Evolutionary conservation across 441 rosid genomes (phyloP).

Genomic region (Erysimum cheiri): DNA sequence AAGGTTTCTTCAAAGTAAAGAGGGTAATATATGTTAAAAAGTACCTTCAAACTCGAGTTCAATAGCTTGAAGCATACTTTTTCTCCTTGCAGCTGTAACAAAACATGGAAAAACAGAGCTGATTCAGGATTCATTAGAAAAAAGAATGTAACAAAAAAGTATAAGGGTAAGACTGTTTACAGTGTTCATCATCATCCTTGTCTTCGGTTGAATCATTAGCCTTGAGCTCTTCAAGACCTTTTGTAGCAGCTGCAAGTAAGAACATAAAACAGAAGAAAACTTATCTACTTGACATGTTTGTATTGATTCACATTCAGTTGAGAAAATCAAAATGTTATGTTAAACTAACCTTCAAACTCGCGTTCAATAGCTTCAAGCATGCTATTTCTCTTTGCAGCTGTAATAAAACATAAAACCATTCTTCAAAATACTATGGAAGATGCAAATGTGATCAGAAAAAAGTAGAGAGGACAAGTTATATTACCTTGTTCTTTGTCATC

Average conservation of each 20-base stretch:
- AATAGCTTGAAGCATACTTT: constrained; percentile 44
- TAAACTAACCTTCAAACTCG: constrained; percentile 44
- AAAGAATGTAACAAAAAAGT: background rate
- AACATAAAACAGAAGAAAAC: constrained; percentile 18
- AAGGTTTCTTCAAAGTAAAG: constrained; percentile 20
- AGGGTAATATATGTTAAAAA: constrained; percentile 4
- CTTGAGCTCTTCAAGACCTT: constrained; percentile 34
- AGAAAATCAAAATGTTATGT: constrained; percentile 19
- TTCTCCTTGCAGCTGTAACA: constrained; percentile 38
- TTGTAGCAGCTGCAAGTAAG: constrained; percentile 38
- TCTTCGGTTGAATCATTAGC: constrained; percentile 23
- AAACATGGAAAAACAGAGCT: background rate
- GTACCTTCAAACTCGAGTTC: constrained; percentile 47
- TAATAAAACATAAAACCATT: constrained; percentile 15
- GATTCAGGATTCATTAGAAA: constrained; percentile 11
- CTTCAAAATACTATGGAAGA: constrained; percentile 11
- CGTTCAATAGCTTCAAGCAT: constrained; percentile 46
- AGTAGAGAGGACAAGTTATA: background rate
- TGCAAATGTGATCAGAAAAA: background rate
- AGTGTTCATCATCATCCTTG: constrained; percentile 34
- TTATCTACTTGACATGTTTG: background rate
- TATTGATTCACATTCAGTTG: constrained; percentile 8
- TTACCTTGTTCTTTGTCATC: constrained; percentile 34
- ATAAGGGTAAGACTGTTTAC: constrained; percentile 13
- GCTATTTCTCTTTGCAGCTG: constrained; percentile 40